Evolutionary conservation across 208 protist genomes (phyloP), one percentile per base, ranked within the genome.

Genomic region (Acanthamoeba lenticulata): DNA sequence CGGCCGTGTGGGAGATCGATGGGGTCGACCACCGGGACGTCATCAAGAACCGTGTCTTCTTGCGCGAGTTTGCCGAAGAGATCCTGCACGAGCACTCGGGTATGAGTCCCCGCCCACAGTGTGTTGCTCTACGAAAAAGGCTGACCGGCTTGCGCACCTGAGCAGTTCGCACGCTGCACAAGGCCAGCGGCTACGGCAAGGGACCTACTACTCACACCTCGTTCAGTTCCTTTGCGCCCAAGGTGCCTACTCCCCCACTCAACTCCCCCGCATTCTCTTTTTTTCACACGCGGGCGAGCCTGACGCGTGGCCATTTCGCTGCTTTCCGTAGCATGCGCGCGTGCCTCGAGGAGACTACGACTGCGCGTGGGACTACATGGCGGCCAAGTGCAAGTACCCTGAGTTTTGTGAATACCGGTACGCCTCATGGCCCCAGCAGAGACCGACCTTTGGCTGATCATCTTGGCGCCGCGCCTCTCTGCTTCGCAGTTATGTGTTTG

Each of bases 1-100:
- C 77, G 21, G 77, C 77, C 44, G 77, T 88, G 44, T 88, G 77
- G 77, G 77, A 88, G 47, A 88, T 88, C 11, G 77, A 88, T 29
- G 45, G 5, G 4, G 77, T 88, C 42, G 47, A 88, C 32, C 77
- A 88, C 77, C 0, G 77, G 21, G 77, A 88, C 77, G 77, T 60
- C 40, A 60, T 88, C 47, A 49, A 60, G 45, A 88, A 60, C 44
- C 40, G 47, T 21, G 45, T 88, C 1, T 88, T 88, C 40, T 21
- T 88, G 40, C 77, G 77, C 77, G 77, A 88, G 77, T 62, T 88
- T 57, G 47, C 77, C 1, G 77, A 88, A 42, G 77, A 88, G 38
- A 34, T 88, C 34, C 77, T 60, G 9, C 77, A 88, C 47, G 77
- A 88, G 27, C 40, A 34, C 42, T 77, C 67, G 27, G 24, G 67